These are phyloP conservation scores for Colletotrichum echinochloae DNA, from an alignment of 2,329 filamentous ascomycete species.

Conservation along the genomic window DNA sequence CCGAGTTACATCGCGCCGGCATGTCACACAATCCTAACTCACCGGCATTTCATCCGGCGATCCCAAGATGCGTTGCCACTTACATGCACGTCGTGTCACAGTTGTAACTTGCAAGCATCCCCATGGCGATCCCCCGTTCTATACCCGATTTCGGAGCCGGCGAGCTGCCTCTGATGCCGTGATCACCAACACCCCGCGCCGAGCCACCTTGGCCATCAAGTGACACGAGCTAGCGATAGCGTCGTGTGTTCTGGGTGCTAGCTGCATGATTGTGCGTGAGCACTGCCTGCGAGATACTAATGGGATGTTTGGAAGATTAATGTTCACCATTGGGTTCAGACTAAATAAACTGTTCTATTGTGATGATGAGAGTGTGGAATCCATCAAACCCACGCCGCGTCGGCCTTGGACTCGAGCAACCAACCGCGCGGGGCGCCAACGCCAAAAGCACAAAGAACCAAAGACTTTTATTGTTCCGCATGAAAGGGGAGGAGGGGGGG, in stretches of 20 bases:
- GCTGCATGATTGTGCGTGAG: not conserved
- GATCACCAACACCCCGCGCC: slow-evolving; percentile 6
- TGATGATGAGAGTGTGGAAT: no score
- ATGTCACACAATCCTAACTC: slow-evolving; percentile 5
- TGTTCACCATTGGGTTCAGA: not conserved
- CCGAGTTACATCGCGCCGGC: not conserved
- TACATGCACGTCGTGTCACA: slow-evolving; percentile 16
- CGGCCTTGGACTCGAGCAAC: not conserved
- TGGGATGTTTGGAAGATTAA: no score
- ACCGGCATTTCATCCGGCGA: not conserved
- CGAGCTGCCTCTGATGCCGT: not conserved
- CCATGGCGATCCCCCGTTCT: slow-evolving; percentile 6
- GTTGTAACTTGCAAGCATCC: slow-evolving; percentile 1
- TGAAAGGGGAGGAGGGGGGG: slow-evolving; percentile 22
- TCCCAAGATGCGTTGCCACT: slow-evolving; percentile 4
- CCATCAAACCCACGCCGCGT: not conserved
- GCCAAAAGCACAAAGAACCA: not conserved
- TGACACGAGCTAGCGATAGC: not conserved
- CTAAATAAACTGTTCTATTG: not conserved
- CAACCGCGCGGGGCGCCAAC: not conserved
- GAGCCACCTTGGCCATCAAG: not conserved
- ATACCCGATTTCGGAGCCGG: slow-evolving; percentile 16
- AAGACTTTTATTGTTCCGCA: slow-evolving; percentile 20
- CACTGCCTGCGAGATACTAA: not conserved
- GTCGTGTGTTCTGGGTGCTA: no score